Base-by-base conservation (phyloP, 2,329 filamentous ascomycete species). In the Zymoseptoria ardabiliae region DNA sequence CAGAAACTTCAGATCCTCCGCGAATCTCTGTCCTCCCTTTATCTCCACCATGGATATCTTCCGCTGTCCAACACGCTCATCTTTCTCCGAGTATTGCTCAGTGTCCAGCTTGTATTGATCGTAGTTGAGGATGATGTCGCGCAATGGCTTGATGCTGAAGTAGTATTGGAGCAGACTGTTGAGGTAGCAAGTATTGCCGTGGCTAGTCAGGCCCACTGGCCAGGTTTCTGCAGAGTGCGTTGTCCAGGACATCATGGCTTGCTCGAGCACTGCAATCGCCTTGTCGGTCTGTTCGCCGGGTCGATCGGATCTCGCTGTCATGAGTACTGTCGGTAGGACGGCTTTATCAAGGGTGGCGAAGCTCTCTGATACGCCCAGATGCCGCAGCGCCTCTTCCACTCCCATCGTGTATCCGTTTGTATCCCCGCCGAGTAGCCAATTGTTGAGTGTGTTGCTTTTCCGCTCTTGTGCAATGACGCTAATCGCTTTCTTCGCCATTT, bases 131-230 rank as follows among this genome's bases (percentile, higher is more conserved):
- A 97, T 86, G 64, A 97, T 83, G 4, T 94, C 82, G 54, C 93
- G 85, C 28, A 97, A 80, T 2, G 90, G 86, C 62, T 86, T 87
- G 58, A 97, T 84, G 0, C 92, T 95, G 72, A 96, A 97, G 65
- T 97, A 88, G 71, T 96, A 97, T 69, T 99, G 94, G 9, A 99
- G 80, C 54, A 99, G 82, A 75, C 93, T 97, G 78, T 99, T 99
- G 57, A 99, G 81, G 69, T 99, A 99, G 73, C 94, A 99, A 0
- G 95, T 99, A 70, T 99, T 99, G 60, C 94, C 92, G 59, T 97
- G 96, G 67, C 97, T 99, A 63, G 86, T 83, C 5, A 97, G 81
- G 0, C 94, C 94, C 21, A 96, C 89, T 0, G 94, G 94, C 73
- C 90, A 85, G 7, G 60, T 69, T 19, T 66, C 69, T 1, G 66